phyloP scores from a whole-genome alignment of 768 basidiomycete species.

The Boletus huronensis region DNA sequence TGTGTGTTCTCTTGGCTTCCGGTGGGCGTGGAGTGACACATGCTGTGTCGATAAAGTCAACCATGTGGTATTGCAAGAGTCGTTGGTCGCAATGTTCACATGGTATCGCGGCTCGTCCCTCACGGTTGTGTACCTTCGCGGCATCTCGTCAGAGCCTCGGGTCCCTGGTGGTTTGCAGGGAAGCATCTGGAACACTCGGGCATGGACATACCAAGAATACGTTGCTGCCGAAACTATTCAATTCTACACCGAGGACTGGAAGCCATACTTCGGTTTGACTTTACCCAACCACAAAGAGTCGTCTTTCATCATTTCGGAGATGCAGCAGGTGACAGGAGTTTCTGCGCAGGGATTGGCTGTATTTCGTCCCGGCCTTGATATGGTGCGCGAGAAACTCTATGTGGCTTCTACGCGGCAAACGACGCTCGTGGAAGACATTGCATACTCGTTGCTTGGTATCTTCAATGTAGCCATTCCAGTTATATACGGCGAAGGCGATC shows the following conservation, averaged over 20 bases:
- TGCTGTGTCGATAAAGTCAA: neutral
- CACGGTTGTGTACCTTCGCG: conserved; percentile 2
- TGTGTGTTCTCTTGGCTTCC: neutral
- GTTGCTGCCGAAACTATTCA: neutral
- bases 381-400: conserved; percentile 11
- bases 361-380: neutral
- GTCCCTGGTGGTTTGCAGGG: neutral
- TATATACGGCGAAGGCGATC: conserved; percentile 10
- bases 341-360: neutral
- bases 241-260: conserved; percentile 14
- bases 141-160: neutral
- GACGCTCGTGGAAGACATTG: conserved; percentile 1
- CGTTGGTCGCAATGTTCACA: conserved; percentile 8
- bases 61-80: neutral
- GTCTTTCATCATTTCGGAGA: neutral
- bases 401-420: conserved; percentile 1
- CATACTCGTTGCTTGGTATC: conserved; percentile 10
- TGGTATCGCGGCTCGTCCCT: conserved; percentile 6
- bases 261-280: conserved; percentile 1
- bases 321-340: neutral
- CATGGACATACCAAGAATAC: conserved; percentile 14
- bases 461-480: conserved; percentile 1
- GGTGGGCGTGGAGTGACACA: conserved; percentile 9
- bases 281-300: conserved; percentile 6
- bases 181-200: conserved; percentile 8